These are phyloP conservation scores for Ogataea nakhonphanomensis DNA, from an alignment of 805 yeast species.

Conservation along the genomic window DNA sequence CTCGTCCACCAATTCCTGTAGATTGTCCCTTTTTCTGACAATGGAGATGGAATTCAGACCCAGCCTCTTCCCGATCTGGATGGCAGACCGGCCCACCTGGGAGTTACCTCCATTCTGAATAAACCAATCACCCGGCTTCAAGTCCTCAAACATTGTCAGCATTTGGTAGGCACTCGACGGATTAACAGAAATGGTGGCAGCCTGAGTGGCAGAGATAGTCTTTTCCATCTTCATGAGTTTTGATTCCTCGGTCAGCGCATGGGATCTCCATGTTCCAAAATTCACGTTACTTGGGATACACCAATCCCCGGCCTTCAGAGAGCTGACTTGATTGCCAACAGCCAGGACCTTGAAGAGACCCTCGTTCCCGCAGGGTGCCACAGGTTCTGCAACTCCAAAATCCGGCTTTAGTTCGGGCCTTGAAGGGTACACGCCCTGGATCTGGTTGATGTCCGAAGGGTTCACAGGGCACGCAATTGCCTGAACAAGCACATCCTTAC, in stretches of 20 bases:
- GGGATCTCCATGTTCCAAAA: slow-evolving; percentile 93
- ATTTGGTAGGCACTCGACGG: slow-evolving; percentile 90
- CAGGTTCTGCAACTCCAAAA: slow-evolving; percentile 57
- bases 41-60: slow-evolving; percentile 85
- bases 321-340: slow-evolving; percentile 51
- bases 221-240: slow-evolving; percentile 59
- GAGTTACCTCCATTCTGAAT: slow-evolving; percentile 96
- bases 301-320: slow-evolving; percentile 74
- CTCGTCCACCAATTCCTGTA: slow-evolving; percentile 54
- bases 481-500: slow-evolving; percentile 55
- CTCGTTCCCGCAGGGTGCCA: slow-evolving; percentile 91
- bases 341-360: slow-evolving; percentile 85
- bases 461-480: slow-evolving; percentile 81
- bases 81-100: slow-evolving; percentile 88
- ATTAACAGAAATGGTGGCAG: slow-evolving; percentile 88
- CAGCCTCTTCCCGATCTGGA: slow-evolving; percentile 76
- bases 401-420: slow-evolving; percentile 56
- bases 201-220: slow-evolving; percentile 54
- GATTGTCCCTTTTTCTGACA: slow-evolving; percentile 78
- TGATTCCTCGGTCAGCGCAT: slow-evolving; percentile 51
- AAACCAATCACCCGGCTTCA: slow-evolving; percentile 79
- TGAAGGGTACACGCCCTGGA: slow-evolving; percentile 83
- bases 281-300: slow-evolving; percentile 73
- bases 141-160: slow-evolving; percentile 64
- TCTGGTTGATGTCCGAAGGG: slow-evolving; percentile 86